Evolutionary conservation across 179 eudicot species (phyloP), one percentile per base, ranked within the genome.

Genomic region (Patellifolia procumbens): DNA sequence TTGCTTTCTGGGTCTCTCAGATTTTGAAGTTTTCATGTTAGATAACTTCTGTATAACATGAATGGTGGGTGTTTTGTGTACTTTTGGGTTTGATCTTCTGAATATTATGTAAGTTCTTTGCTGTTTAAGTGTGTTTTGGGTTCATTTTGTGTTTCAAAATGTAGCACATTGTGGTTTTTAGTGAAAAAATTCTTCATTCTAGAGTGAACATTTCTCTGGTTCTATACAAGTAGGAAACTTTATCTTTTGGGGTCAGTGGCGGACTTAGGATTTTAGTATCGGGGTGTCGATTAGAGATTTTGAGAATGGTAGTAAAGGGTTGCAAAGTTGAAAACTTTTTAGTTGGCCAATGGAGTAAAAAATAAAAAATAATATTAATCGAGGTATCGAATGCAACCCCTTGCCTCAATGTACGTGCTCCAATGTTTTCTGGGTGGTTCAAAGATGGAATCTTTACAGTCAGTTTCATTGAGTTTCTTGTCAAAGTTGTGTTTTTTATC

Each of bases 371-470:
- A n/a, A n/a, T n/a, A n/a, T n/a, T n/a, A n/a, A n/a, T n/a, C n/a
- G n/a, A n/a, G n/a, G n/a, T n/a, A n/a, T n/a, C n/a, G n/a, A n/a
- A n/a, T n/a, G n/a, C n/a, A n/a, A n/a, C n/a, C n/a, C n/a, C n/a
- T n/a, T n/a, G n/a, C n/a, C n/a, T n/a, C n/a, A n/a, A n/a, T n/a
- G n/a, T n/a, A n/a, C n/a, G n/a, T n/a, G n/a, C n/a, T n/a, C n/a
- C n/a, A n/a, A n/a, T 39, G 24, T 76, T 76, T 77, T 55, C 39
- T 17, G 72, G 71, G 67, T 74, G 11, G 42, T 26, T 20, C 49
- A 58, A 78, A 82, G 77, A 74, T 78, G 58, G n/a, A 62, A 74
- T 75, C 77, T 82, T 78, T 66, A 66, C 19, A 5, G 46, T 37
- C 31, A 56, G 20, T 76, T 43, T 76, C 49, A 58, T 24, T 1